These are phyloP conservation scores for Trametes sanguinea DNA, from an alignment of 768 basidiomycete genomes.

Conservation along the genomic window DNA sequence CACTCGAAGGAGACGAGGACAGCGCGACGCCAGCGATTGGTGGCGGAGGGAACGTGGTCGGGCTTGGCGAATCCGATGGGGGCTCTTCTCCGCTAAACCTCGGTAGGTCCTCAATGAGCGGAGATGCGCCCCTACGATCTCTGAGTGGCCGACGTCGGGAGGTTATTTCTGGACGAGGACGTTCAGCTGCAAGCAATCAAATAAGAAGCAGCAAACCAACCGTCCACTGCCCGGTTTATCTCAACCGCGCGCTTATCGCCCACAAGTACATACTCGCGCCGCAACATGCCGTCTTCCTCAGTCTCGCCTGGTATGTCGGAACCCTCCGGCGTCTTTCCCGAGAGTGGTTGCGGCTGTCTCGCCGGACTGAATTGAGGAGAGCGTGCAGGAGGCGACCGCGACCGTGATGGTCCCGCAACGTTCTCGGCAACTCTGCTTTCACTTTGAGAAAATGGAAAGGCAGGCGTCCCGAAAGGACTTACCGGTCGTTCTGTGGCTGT, in stretches of 20 bases:
- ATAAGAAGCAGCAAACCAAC: constrained; percentile 43
- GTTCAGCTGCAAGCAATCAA: background rate
- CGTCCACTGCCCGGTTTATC: constrained; percentile 90
- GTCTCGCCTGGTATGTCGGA: constrained; percentile 82
- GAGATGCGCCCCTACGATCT: constrained; percentile 53
- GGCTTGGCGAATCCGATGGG: constrained; percentile 27
- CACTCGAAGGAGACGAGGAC: constrained; percentile 64
- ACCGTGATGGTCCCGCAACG: constrained; percentile 13
- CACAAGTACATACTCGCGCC: constrained; percentile 91
- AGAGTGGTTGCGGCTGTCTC: constrained; percentile 32
- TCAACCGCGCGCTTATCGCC: constrained; percentile 89
- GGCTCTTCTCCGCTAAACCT: constrained; percentile 39
- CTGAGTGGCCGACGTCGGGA: constrained; percentile 59
- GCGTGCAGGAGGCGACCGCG: constrained; percentile 6
- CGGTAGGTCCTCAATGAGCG: constrained; percentile 47
- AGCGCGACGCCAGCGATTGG: constrained; percentile 51
- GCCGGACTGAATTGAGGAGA: constrained; percentile 8
- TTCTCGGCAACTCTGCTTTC: background rate
- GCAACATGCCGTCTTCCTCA: constrained; percentile 77
- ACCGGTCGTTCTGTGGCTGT: background rate
- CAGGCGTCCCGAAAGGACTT: background rate
- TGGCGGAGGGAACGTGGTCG: constrained; percentile 68
- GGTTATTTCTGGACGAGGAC: constrained; percentile 54
- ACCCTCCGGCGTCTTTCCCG: constrained; percentile 60
- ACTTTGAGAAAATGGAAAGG: background rate